Evolutionary conservation across 177 flowering plant genomes (phyloP), one percentile per base, ranked within the genome.

Genomic region (Vitis hybrid): DNA sequence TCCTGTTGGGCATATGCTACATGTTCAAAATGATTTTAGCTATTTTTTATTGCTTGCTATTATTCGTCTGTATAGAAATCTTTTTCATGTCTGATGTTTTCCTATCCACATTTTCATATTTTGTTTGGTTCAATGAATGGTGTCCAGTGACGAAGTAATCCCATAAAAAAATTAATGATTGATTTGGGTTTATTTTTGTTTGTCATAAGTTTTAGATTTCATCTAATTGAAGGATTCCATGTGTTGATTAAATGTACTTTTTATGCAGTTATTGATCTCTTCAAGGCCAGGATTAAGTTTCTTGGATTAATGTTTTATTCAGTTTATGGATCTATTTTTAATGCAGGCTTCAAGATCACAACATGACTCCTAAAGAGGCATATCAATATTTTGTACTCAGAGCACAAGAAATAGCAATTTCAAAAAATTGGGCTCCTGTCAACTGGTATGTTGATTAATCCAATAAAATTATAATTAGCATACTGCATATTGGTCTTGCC

Each of bases 321-420:
- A 34, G 56, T 68, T 12, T 6, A 66, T 45, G 67, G 59, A 18
- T 56, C 12, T 14, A 13, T 26, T 68, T 18, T 52, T 15, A 68
- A 39, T 87, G 79, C 91, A 90, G 99, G 99, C 96, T 95, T 70
- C 68, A 73, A 68, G 84, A 86, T 20, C 84, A 72, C 49, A 88
- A 88, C 76, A 82, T 91, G 91, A 93, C 92, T 58, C 62, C 76
- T 18, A 87, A 87, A 80, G 98, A 88, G 65, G 99, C 98, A 13
- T 95, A 93, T 65, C 82, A 88, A 63, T 95, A 95, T 72, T 95
- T 95, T 82, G 99, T 91, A 26, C 82, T 90, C 75, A 85, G 75
- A 85, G 97, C 92, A 77, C 99, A 93, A 81, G 78, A 86, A 61
- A 83, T 93, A 61, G 99, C 98, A 64, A 68, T 89, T 68, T 82